Percentiles rank a stretch among this genome's conserved stretches.
These are phyloP conservation scores for Sugiyamaella marilandica DNA, from an alignment of 805 yeast genomes.

Conservation along the genomic window DNA sequence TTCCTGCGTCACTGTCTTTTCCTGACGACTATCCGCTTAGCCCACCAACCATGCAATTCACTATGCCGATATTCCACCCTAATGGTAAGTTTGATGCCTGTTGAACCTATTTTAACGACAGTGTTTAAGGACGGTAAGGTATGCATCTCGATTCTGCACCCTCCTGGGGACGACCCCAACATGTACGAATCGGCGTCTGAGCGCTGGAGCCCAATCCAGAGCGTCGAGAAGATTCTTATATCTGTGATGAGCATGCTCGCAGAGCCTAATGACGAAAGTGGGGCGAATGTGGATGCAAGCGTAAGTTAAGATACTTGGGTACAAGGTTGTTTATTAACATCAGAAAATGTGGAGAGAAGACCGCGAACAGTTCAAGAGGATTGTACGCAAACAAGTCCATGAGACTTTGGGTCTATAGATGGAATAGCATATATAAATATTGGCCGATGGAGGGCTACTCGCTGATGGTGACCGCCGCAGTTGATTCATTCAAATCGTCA, in stretches of 20 bases:
- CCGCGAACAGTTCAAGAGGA: constrained; percentile 58
- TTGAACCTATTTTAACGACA: not conserved
- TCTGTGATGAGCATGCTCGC: constrained; percentile 96
- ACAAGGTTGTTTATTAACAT: not conserved
- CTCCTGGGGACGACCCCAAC: constrained; percentile 97
- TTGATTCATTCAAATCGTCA: constrained; percentile 13
- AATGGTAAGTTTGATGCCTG: constrained; percentile 41
- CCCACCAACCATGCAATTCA: constrained; percentile 72
- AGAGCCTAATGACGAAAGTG: constrained; percentile 90
- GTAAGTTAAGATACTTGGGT: constrained; percentile 16
- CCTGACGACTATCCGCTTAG: constrained; percentile 78
- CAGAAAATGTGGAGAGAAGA: constrained; percentile 87
- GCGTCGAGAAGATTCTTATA: constrained; percentile 90
- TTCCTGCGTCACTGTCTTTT: constrained; percentile 66
- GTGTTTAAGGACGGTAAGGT: constrained; percentile 92
- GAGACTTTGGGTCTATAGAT: constrained; percentile 62
- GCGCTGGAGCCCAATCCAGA: constrained; percentile 97
- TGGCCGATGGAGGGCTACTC: not conserved
- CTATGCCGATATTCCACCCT: constrained; percentile 85
- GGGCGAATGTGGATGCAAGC: constrained; percentile 77
- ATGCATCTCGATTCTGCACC: constrained; percentile 89
- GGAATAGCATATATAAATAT: not conserved
- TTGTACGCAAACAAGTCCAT: constrained; percentile 63
- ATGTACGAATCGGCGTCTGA: constrained; percentile 94
- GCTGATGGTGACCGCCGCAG: constrained; percentile 4